Conservation (phyloP, 129 eudicot genomes). For the Chrysanthemum makinoi region DNA sequence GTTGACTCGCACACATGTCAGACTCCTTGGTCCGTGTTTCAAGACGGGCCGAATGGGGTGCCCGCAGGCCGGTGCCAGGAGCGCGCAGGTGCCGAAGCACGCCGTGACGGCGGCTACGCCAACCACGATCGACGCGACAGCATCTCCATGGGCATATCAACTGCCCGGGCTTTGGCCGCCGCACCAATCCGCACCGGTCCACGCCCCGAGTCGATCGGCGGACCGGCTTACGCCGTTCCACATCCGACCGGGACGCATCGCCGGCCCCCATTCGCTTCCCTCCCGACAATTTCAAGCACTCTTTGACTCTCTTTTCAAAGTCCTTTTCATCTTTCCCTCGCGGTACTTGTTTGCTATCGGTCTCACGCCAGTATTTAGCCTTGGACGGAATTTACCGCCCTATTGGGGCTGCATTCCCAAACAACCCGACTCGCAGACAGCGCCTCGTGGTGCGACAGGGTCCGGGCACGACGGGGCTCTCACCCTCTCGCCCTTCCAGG, state of each 20-base stretch:
- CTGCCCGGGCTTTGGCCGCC: slow-evolving; percentile 9
- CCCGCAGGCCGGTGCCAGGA: slow-evolving; percentile 31
- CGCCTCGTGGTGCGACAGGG: no score
- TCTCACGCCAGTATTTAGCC: no score
- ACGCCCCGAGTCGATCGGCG: slow-evolving; percentile 8
- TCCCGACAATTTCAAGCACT: neutral
- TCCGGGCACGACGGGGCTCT: no score
- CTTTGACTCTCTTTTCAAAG: no score
- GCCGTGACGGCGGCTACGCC: slow-evolving; percentile 26
- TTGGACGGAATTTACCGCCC: no score
- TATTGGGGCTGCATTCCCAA: no score
- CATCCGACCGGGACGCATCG: slow-evolving; percentile 13
- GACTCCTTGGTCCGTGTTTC: slow-evolving; percentile 35
- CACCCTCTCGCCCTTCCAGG: no score
- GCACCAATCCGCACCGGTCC: slow-evolving; percentile 9
- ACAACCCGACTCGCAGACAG: no score
- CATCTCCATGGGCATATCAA: slow-evolving; percentile 11
- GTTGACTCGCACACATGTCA: slow-evolving; percentile 35
- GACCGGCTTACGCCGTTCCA: slow-evolving; percentile 10
- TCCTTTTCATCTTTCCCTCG: no score
- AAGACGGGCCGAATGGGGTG: slow-evolving; percentile 32
- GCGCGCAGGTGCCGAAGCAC: slow-evolving; percentile 28
- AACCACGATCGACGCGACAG: slow-evolving; percentile 15
- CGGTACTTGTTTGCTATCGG: no score
- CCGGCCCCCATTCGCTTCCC: slow-evolving; percentile 4